phyloP scores from a whole-genome alignment of 2,329 filamentous ascomycete genomes.

The Calonectria hongkongensis region DNA sequence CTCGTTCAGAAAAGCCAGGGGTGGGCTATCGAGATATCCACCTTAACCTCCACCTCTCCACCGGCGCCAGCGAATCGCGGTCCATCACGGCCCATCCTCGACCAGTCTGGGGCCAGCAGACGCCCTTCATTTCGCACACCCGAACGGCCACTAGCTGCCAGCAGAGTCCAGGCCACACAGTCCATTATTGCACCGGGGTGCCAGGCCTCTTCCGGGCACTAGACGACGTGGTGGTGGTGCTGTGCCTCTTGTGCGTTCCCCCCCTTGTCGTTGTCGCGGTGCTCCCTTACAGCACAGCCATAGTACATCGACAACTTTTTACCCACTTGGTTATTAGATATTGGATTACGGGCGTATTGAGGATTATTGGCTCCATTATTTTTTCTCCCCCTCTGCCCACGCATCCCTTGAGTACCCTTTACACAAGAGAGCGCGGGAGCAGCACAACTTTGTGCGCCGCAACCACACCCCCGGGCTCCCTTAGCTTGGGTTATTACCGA shows the following conservation, averaged over 20 bases:
- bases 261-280: slow-evolving; percentile 21
- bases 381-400: neutral
- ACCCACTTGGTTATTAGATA: slow-evolving; percentile 35
- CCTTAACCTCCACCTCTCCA: slow-evolving; percentile 19
- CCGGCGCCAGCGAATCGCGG: slow-evolving; percentile 33
- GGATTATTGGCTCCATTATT: slow-evolving; percentile 33
- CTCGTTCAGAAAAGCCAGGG: slow-evolving; percentile 25
- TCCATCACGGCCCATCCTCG: slow-evolving; percentile 27
- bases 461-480: slow-evolving; percentile 12
- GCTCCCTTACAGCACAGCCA: slow-evolving; percentile 25
- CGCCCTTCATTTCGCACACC: slow-evolving; percentile 52
- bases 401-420: slow-evolving; percentile 22
- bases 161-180: slow-evolving; percentile 27
- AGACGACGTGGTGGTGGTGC: slow-evolving; percentile 14
- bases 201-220: slow-evolving; percentile 15
- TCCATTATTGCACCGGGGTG: slow-evolving; percentile 16
- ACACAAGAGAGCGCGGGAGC: neutral
- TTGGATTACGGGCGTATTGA: slow-evolving; percentile 29
- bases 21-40: slow-evolving; percentile 34
- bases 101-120: slow-evolving; percentile 38
- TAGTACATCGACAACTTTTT: slow-evolving; percentile 9
- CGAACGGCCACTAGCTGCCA: slow-evolving; percentile 37
- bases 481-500: slow-evolving; percentile 28
- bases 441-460: slow-evolving; percentile 21
- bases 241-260: slow-evolving; percentile 16